Percentiles rank a stretch among this genome's conserved stretches.
Conservation (phyloP, 495 filamentous ascomycete species). For the Daldinia decipiens region DNA sequence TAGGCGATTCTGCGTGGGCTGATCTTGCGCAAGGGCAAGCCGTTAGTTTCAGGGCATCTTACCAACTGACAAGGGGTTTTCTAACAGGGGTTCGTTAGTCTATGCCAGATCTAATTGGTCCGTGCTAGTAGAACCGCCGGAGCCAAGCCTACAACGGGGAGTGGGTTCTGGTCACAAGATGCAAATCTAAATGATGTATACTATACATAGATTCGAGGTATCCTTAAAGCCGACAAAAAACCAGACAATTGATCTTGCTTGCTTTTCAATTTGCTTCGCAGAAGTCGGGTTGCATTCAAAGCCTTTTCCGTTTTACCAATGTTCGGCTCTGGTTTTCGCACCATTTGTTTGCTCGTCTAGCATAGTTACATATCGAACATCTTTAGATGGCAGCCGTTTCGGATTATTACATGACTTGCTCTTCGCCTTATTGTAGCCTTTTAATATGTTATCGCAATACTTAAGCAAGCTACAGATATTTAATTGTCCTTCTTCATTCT, state of each 20-base stretch:
- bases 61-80: slow-evolving; percentile 31
- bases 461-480: slow-evolving; percentile 1
- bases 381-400: neutral
- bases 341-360: slow-evolving; percentile 1
- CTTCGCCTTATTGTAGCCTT: neutral
- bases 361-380: slow-evolving; percentile 1
- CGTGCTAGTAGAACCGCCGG: slow-evolving; percentile 34
- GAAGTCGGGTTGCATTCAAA: slow-evolving; percentile 35
- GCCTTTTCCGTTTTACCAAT: slow-evolving; percentile 11
- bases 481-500: slow-evolving; percentile 8
- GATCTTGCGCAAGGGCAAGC: slow-evolving; percentile 42
- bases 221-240: slow-evolving; percentile 10
- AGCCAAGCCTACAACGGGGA: slow-evolving; percentile 38
- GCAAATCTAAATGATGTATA: slow-evolving; percentile 39
- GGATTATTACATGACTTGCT: neutral
- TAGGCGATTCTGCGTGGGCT: slow-evolving; percentile 34
- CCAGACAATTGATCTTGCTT: neutral
- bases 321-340: neutral
- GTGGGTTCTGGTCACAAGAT: slow-evolving; percentile 45
- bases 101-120: slow-evolving; percentile 25
- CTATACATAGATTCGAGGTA: slow-evolving; percentile 12
- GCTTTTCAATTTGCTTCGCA: slow-evolving; percentile 27
- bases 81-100: slow-evolving; percentile 20
- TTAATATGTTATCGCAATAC: slow-evolving; percentile 15
- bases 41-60: slow-evolving; percentile 41